These are phyloP conservation scores for Phytophthora niederhauseri DNA, from an alignment of 352 stramenopile genomes.

Conservation along the genomic window DNA sequence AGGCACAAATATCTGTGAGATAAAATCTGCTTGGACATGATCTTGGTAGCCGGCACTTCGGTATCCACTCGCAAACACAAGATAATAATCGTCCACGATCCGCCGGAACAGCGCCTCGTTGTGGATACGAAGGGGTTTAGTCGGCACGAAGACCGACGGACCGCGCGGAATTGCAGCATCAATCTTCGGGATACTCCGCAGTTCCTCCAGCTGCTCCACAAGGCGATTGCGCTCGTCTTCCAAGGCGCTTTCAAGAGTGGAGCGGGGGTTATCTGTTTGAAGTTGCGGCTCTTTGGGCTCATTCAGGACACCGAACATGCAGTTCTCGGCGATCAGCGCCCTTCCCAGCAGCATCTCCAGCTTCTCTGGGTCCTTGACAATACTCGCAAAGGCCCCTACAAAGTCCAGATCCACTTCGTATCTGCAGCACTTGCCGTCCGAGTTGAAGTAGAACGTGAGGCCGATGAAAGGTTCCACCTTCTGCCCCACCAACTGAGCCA, in stretches of 20 bases:
- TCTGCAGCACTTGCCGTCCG: slow-evolving; percentile 24
- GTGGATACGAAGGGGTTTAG: neutral
- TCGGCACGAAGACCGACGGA: neutral
- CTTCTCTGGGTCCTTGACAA: slow-evolving; percentile 38
- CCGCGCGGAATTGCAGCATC: neutral
- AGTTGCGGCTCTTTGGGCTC: neutral
- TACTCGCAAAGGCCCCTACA: slow-evolving; percentile 33
- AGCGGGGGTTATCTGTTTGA: neutral
- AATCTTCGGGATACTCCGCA: neutral
- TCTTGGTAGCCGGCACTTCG: neutral
- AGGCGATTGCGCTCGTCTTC: slow-evolving; percentile 8
- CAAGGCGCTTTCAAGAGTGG: neutral
- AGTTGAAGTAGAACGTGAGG: slow-evolving; percentile 48
- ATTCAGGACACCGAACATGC: slow-evolving; percentile 21
- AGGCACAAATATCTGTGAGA: slow-evolving; percentile 11
- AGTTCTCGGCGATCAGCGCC: slow-evolving; percentile 41
- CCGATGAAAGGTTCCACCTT: slow-evolving; percentile 30
- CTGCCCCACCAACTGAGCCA: slow-evolving; percentile 44
- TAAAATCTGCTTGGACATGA: neutral
- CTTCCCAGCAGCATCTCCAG: slow-evolving; percentile 37
- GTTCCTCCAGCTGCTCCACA: neutral
- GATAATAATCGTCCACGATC: slow-evolving; percentile 14
- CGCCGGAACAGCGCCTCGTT: neutral
- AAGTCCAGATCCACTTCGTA: slow-evolving; percentile 45
- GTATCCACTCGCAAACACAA: slow-evolving; percentile 14